Evolutionary conservation across 2,329 filamentous ascomycete genomes (phyloP).

Genomic region (Ascochyta koolunga): DNA sequence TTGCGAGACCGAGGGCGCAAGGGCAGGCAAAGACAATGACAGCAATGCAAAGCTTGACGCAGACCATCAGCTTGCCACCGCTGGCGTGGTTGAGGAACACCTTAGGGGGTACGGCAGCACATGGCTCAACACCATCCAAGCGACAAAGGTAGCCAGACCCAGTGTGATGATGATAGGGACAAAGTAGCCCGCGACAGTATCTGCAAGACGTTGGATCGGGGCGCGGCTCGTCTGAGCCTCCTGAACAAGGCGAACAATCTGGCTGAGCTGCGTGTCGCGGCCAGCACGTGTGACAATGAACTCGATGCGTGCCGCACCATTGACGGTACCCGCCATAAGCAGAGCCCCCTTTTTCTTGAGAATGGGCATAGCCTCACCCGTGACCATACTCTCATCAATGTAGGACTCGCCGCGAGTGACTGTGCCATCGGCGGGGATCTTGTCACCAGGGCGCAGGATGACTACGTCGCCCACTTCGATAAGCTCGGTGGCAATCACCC

Average conservation of each 20-base stretch:
- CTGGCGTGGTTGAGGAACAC: conserved; percentile 82
- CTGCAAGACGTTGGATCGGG: conserved; percentile 91
- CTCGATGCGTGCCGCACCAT: conserved; percentile 88
- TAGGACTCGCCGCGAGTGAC: conserved; percentile 91
- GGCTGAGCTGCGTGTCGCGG: conserved; percentile 93
- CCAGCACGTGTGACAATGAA: conserved; percentile 92
- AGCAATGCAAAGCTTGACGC: conserved; percentile 94
- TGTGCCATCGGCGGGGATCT: conserved; percentile 90
- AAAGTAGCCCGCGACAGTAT: conserved; percentile 90
- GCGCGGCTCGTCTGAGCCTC: conserved; percentile 94
- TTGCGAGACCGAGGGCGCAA: conserved; percentile 93
- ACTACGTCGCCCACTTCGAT: conserved; percentile 94
- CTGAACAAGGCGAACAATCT: conserved; percentile 98
- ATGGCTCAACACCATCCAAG: conserved; percentile 96
- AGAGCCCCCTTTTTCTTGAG: conserved; percentile 80
- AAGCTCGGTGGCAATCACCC: conserved; percentile 88
- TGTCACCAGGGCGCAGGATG: conserved; percentile 90
- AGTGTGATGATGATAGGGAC: conserved; percentile 87
- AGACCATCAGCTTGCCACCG: conserved; percentile 94
- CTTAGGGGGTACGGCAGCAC: conserved; percentile 80
- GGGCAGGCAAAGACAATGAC: conserved; percentile 98
- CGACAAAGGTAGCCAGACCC: conserved; percentile 81
- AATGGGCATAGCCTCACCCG: conserved; percentile 94
- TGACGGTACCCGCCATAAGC: conserved; percentile 93
- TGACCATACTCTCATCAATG: conserved; percentile 98